Percentiles rank a stretch among this genome's conserved stretches.
Conservation (phyloP, 2,329 filamentous ascomycete genomes). For the Colletotrichum simmondsii region DNA sequence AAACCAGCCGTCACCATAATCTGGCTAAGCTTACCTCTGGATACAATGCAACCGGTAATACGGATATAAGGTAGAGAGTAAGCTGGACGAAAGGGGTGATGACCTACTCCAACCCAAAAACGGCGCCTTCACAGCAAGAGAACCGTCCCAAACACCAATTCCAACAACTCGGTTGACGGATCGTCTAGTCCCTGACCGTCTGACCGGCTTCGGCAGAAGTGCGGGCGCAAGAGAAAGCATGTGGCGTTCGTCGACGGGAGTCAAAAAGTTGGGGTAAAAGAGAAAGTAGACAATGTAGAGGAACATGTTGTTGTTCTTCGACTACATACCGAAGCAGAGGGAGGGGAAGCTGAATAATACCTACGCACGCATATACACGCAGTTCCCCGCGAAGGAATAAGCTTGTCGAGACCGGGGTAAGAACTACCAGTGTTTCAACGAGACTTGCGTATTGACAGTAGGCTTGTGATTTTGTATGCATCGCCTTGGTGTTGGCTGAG, state of each 20-base stretch:
- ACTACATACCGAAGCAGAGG: background rate
- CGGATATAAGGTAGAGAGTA: background rate
- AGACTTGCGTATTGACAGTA: background rate
- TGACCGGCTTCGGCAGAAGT: slow-evolving; percentile 6
- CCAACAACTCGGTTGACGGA: background rate
- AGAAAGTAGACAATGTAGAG: slow-evolving; percentile 23
- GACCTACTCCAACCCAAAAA: background rate
- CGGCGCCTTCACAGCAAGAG: background rate
- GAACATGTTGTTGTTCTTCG: background rate
- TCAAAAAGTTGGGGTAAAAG: background rate
- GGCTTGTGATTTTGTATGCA: background rate
- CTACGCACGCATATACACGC: background rate
- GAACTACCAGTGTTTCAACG: background rate
- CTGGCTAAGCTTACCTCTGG: too few species aligned
- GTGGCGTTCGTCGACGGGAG: background rate
- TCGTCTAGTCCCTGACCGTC: background rate
- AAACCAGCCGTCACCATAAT: background rate
- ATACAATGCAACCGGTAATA: too few species aligned
- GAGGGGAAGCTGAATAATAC: background rate
- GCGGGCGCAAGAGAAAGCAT: background rate
- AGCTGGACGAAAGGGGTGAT: background rate
- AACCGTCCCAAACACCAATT: background rate
- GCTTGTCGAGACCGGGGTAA: background rate
- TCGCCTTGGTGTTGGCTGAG: background rate
- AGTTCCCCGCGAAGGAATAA: slow-evolving; percentile 9